Conservation (phyloP, 768 basidiomycete species). For the Coprinopsis cinerea region DNA sequence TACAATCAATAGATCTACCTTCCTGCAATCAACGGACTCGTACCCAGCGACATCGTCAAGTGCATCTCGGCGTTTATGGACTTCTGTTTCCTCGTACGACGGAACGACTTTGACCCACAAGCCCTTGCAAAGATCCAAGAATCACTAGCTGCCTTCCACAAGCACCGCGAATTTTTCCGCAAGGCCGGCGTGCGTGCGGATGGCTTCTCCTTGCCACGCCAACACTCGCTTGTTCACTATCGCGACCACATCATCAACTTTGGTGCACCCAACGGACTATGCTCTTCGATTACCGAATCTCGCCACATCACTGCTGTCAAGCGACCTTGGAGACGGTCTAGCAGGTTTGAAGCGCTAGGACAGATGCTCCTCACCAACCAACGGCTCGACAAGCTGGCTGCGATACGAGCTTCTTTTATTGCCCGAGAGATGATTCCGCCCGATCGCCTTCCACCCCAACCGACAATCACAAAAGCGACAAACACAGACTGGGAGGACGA, state of each 20-base stretch:
- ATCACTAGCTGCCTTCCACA: conserved; percentile 20
- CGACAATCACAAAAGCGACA: background rate
- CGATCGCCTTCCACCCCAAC: background rate
- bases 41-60: conserved; percentile 15
- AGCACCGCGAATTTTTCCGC: conserved; percentile 24
- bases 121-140: conserved; percentile 16
- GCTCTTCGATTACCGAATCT: conserved; percentile 29
- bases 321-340: conserved; percentile 28
- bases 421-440: conserved; percentile 12
- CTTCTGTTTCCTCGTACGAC: conserved; percentile 26
- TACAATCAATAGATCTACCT: conserved; percentile 16
- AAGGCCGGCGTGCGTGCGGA: conserved; percentile 8
- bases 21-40: conserved; percentile 14
- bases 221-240: conserved; percentile 22
- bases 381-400: conserved; percentile 25
- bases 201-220: conserved; percentile 17
- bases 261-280: conserved; percentile 23
- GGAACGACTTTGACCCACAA: conserved; percentile 1
- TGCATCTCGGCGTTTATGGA: conserved; percentile 25
- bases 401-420: conserved; percentile 13
- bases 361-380: conserved; percentile 32
- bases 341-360: conserved; percentile 22
- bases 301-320: conserved; percentile 29
- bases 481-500: background rate
- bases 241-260: conserved; percentile 14